Evolutionary conservation across 805 yeast genomes (phyloP).

Genomic region (Candida silvatica): DNA sequence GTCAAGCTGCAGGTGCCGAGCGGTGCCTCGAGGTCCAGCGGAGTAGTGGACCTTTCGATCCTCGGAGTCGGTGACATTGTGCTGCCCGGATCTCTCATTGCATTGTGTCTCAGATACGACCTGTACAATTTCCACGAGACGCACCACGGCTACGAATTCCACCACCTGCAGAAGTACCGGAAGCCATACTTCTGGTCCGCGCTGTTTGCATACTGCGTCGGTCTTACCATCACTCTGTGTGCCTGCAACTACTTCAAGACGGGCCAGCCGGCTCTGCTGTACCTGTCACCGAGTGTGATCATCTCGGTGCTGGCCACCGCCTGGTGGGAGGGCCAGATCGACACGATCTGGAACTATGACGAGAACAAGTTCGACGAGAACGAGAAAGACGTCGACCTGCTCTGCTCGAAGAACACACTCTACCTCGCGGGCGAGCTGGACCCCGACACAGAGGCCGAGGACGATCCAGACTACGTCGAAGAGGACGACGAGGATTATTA

Average conservation of each 20-base stretch:
- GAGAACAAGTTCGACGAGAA: constrained; percentile 15
- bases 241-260: constrained; percentile 29
- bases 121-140: constrained; percentile 29
- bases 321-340: constrained; percentile 31
- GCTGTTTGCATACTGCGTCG: constrained; percentile 39
- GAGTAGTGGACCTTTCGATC: constrained; percentile 24
- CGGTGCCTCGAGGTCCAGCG: constrained; percentile 12
- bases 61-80: constrained; percentile 64
- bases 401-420: constrained; percentile 18
- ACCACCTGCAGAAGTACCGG: constrained; percentile 28
- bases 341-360: constrained; percentile 30
- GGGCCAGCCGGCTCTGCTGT: constrained; percentile 65
- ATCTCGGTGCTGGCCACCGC: constrained; percentile 28
- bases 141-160: constrained; percentile 27
- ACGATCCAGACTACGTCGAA: constrained; percentile 14
- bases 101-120: constrained; percentile 50
- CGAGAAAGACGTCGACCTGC: constrained; percentile 9
- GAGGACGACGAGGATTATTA: constrained; percentile 5
- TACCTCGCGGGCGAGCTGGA: constrained; percentile 13
- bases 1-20: constrained; percentile 38
- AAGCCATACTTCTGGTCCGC: constrained; percentile 39
- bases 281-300: constrained; percentile 44
- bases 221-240: constrained; percentile 33
- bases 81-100: constrained; percentile 46
- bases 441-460: constrained; percentile 18